These are phyloP conservation scores for Diaporthe sp. DNA, from an alignment of 2,329 filamentous ascomycete genomes.

Conservation along the genomic window DNA sequence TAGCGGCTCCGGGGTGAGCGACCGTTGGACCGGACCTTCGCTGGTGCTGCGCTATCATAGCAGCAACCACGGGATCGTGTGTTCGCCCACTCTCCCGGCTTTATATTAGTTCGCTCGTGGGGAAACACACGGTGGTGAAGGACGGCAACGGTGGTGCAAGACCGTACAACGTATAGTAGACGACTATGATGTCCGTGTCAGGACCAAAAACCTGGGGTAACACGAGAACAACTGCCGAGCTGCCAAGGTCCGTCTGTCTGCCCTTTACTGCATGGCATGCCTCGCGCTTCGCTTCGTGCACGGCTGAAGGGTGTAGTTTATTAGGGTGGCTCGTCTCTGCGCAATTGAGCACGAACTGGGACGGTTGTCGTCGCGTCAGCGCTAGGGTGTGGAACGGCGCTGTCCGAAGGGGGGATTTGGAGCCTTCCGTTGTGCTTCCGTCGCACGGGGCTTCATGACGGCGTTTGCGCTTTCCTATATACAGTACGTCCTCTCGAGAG, in stretches of 20 bases:
- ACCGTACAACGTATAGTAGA: background rate
- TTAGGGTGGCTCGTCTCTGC: background rate
- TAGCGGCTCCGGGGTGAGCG: background rate
- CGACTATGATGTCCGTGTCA: background rate
- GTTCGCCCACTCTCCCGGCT: background rate
- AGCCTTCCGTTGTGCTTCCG: background rate
- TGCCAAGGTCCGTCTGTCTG: background rate
- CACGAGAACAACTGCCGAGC: background rate
- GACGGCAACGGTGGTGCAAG: background rate
- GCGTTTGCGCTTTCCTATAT: no score
- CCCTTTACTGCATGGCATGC: background rate
- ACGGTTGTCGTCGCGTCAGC: constrained; percentile 10
- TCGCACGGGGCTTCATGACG: no score
- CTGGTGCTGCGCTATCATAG: background rate
- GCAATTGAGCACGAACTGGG: constrained; percentile 24
- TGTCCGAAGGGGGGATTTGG: background rate
- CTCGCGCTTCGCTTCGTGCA: background rate
- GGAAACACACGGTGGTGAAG: no score
- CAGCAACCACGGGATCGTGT: background rate
- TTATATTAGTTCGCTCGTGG: background rate
- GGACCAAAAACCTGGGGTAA: background rate
- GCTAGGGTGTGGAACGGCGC: constrained; percentile 4
- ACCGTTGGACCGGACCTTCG: background rate
- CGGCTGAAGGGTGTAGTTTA: background rate
- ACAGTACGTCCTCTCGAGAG: no score